Evolutionary conservation across 345 rosid genomes (phyloP), one percentile per base, ranked within the genome.

Genomic region (Punica granatum): DNA sequence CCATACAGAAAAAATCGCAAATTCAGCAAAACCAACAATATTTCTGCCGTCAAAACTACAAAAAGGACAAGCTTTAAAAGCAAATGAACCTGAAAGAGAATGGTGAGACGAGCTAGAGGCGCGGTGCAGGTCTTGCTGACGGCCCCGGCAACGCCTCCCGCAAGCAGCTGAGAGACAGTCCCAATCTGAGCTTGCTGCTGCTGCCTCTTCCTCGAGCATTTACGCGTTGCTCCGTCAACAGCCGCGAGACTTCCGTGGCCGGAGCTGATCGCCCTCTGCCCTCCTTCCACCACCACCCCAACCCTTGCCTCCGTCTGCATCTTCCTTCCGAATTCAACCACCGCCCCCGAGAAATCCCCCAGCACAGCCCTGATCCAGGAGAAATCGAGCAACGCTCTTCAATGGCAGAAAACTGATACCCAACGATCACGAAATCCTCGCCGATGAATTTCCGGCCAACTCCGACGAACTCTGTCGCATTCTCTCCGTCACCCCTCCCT

Each of bases 101-200:
- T 94, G 73, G 98, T 88, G 70, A 94, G 93, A 18, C 99, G 91
- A 70, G 97, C 93, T 16, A 90, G 85, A 63, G 99, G 99, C 10
- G 98, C 97, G 9, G 98, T 94, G 69, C 99, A 94, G 53, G 99
- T 94, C 78, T 94, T 94, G 78, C 96, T 86, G 65, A 94, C 78
- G 71, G 97, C 98, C 12, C 99, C 99, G 4, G 98, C 97, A 63
- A 92, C 74, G 13, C 99, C 98, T 60, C 99, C 99, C 36, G 99
- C 92, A 13, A 94, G 71, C 34, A 94, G 86, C 80, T 94, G 97
- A 4, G 92, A 76, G 9, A 88, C 76, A 0, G 93, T 86, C 48
- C 93, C 99, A 65, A 88, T 74, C 78, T 85, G 89, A 31, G 90
- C 66, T 70, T 83, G 74, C 71, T 72, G 87, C 44, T 82, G 68